Evolutionary conservation across 148 eudicot genomes (phyloP).

Genomic region (Heliosperma pusillum): DNA sequence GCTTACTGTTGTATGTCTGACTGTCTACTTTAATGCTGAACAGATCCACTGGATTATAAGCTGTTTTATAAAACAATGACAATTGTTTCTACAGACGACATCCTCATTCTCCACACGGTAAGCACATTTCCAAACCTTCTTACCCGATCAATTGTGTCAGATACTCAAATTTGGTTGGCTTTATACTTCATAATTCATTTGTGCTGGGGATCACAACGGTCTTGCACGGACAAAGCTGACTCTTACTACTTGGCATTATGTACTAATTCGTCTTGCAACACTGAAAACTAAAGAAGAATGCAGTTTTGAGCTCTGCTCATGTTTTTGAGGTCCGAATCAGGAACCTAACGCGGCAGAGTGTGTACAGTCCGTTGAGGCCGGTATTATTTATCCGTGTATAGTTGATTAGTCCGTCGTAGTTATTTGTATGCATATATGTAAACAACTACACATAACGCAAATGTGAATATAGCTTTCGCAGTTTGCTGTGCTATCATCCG

Average conservation of each 20-base stretch:
- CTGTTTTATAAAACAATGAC: conserved; percentile 39
- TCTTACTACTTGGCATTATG: no score
- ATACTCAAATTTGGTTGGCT: no score
- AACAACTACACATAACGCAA: neutral
- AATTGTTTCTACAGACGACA: neutral
- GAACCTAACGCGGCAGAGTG: neutral
- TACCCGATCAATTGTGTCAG: no score
- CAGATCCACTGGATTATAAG: conserved; percentile 74
- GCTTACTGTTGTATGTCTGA: neutral
- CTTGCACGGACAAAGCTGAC: no score
- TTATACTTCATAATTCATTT: no score
- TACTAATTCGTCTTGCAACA: neutral
- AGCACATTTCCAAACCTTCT: neutral
- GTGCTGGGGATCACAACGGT: no score
- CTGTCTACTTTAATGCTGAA: conserved; percentile 9
- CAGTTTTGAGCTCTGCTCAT: conserved; percentile 8
- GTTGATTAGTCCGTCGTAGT: no score
- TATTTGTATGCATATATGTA: neutral
- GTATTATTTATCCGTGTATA: neutral
- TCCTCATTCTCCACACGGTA: conserved; percentile 25
- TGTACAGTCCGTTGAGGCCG: neutral
- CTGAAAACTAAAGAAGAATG: neutral
- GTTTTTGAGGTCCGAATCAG: conserved; percentile 3
- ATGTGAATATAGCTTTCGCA: no score
- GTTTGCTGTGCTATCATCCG: neutral